Evolutionary conservation across 139 green algal genomes (phyloP), one percentile per base, ranked within the genome.

Genomic region (Ulvella scutata): DNA sequence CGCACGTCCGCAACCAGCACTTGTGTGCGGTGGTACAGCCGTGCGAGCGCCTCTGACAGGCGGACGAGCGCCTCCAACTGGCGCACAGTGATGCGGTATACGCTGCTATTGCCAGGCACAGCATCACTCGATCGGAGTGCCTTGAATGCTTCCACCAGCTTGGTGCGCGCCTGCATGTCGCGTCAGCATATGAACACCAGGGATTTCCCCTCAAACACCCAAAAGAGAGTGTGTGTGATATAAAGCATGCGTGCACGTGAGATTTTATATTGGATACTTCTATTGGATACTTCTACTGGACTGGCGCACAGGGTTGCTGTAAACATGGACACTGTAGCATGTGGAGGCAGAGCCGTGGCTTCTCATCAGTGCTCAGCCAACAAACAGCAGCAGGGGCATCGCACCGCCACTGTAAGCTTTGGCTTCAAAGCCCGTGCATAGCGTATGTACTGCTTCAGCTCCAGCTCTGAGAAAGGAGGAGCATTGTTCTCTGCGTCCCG

Each of bases 31-130:
- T 76, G 72, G 37, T 43, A n/a, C 72, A 62, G n/a, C 21, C 35
- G 31, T 76, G 72, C 92, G 33, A 92, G 79, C 28, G 91, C 90
- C 83, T 96, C 92, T 23, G 85, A 93, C 62, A 97, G 79, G 26
- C 93, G 85, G 67, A 99, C 83, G 31, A 98, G 80, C 34, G 93
- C 92, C 85, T 98, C 95, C 83, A 98, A 88, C 88, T 99, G 95
- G 29, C 93, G 87, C 76, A 95, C 88, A 2, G 89, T 94, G 84
- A 96, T 96, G 76, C 91, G 87, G 85, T 98, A 98, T 2, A 88
- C 85, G 17, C 85, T 87, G 43, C 79, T 76, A 43, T 77, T 89
- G 51, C 95, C 94, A 13, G 93, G 93, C 21, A 85, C 78, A 0
- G 90, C 88, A 77, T 99, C 94, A 34, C 92, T 87, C 3, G 61